Evolutionary conservation across 169 alveolate species (phyloP).

Genomic region (Cryptosporidium tyzzeri): DNA sequence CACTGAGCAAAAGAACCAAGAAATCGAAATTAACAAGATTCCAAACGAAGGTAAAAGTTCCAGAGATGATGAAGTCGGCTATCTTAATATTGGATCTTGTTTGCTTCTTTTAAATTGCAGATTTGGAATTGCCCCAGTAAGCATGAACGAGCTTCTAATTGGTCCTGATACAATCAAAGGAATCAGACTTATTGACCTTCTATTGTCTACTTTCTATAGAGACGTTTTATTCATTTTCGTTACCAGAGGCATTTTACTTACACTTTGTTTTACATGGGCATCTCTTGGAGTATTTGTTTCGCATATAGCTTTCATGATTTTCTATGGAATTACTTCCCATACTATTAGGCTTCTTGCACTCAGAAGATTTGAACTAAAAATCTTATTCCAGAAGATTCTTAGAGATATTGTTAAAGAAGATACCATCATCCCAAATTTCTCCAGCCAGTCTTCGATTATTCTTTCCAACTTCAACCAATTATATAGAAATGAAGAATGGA

Average conservation of each 20-base stretch:
- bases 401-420: constrained; percentile 58
- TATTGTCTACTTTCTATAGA: constrained; percentile 57
- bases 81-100: constrained; percentile 56
- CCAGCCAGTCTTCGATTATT: constrained; percentile 1
- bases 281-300: constrained; percentile 72
- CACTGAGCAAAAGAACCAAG: constrained; percentile 48
- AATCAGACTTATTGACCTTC: constrained; percentile 68
- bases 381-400: constrained; percentile 64
- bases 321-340: constrained; percentile 73
- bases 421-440: background rate
- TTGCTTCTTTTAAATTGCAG: constrained; percentile 74
- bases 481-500: constrained; percentile 53
- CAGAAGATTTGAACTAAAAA: constrained; percentile 77
- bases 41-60: background rate
- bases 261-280: constrained; percentile 76
- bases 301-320: constrained; percentile 59
- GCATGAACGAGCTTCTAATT: constrained; percentile 75
- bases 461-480: constrained; percentile 3
- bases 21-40: constrained; percentile 14
- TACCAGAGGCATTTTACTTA: constrained; percentile 71
- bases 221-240: constrained; percentile 68
- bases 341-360: constrained; percentile 71
- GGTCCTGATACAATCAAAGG: constrained; percentile 79
- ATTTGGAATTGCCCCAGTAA: constrained; percentile 76
- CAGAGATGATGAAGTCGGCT: constrained; percentile 72